Evolutionary conservation across 805 yeast genomes (phyloP).

Genomic region (Myxozyma mucilagina): DNA sequence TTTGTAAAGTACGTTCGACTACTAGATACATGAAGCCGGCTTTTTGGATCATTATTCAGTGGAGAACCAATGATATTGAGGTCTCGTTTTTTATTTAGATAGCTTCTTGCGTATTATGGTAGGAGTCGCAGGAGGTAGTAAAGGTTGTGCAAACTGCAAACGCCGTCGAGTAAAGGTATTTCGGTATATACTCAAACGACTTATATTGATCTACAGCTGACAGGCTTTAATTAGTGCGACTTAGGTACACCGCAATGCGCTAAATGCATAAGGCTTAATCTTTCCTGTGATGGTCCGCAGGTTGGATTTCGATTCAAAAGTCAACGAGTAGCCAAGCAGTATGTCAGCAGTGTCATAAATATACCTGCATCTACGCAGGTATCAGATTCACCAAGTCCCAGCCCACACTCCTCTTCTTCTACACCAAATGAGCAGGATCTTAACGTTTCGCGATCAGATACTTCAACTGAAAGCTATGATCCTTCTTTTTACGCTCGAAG

Average conservation of each 20-base stretch:
- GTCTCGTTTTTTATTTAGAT: too few species aligned
- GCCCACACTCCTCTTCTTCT: background rate
- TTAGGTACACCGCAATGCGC: background rate
- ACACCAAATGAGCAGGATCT: background rate
- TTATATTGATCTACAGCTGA: background rate
- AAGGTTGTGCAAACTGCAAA: constrained; percentile 6
- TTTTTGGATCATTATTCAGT: too few species aligned
- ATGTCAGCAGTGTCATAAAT: background rate
- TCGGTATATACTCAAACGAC: background rate
- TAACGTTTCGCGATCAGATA: background rate
- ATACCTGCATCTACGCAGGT: background rate
- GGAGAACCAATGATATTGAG: too few species aligned
- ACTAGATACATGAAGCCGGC: too few species aligned
- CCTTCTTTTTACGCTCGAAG: background rate
- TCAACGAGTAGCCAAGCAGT: background rate
- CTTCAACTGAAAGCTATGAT: background rate
- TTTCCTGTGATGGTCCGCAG: background rate
- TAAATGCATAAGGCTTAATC: background rate
- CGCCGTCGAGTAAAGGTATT: constrained; percentile 7
- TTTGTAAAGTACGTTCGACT: too few species aligned
- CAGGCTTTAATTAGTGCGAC: background rate
- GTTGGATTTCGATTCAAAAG: background rate
- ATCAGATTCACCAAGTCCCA: background rate
- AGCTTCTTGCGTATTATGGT: background rate
- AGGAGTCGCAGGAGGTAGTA: constrained; percentile 15